Evolutionary conservation across 768 basidiomycete species (phyloP).

Genomic region (Calocybe gangraenosa): DNA sequence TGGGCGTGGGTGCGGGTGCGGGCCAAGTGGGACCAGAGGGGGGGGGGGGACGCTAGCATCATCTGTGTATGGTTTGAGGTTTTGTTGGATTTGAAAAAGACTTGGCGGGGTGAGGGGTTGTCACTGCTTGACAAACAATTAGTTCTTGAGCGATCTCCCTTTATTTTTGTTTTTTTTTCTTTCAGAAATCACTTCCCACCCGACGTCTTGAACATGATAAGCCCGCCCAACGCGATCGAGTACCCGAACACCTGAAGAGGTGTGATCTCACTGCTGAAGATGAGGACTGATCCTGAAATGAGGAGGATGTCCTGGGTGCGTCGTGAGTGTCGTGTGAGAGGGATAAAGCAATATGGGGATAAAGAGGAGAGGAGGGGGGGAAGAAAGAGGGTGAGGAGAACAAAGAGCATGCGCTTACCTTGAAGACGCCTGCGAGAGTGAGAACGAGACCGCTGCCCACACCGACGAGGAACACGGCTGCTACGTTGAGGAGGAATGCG

Average conservation of each 20-base stretch:
- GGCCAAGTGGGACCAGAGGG: too few species aligned
- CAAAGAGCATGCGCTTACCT: conserved; percentile 40
- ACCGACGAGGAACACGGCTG: conserved; percentile 91
- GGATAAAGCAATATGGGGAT: too few species aligned
- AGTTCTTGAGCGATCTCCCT: too few species aligned
- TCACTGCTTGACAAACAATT: too few species aligned
- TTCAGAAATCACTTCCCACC: conserved; percentile 61
- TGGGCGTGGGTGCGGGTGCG: too few species aligned
- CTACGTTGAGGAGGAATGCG: conserved; percentile 88
- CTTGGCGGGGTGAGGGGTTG: too few species aligned
- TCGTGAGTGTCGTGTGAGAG: background rate
- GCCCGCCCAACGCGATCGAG: conserved; percentile 79
- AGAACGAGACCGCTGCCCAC: conserved; percentile 84
- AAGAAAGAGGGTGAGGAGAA: background rate
- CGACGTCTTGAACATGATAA: conserved; percentile 81
- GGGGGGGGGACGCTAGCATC: too few species aligned
- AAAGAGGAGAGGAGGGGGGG: background rate
- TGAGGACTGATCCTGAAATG: conserved; percentile 83
- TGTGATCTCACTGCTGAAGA: conserved; percentile 80
- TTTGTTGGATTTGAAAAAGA: too few species aligned
- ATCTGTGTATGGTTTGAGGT: too few species aligned
- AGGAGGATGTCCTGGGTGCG: conserved; percentile 96
- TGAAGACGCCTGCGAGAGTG: conserved; percentile 92
- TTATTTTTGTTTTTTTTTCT: too few species aligned
- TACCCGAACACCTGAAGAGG: conserved; percentile 88